These are phyloP conservation scores for Auricularia sp. DNA, from an alignment of 768 basidiomycete genomes.

Conservation along the genomic window DNA sequence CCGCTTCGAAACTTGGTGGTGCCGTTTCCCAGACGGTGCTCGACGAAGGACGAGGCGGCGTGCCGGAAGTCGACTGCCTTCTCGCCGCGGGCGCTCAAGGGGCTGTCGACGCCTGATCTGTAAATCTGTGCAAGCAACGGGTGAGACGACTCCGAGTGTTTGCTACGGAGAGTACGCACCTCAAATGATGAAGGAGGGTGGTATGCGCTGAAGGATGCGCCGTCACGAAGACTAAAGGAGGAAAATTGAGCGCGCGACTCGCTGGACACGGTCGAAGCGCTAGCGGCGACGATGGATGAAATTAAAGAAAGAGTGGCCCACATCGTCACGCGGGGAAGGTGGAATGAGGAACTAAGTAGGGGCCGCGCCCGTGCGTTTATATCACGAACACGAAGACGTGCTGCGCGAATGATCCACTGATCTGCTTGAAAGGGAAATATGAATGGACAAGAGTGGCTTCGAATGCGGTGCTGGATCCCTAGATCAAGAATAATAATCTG, in stretches of 20 bases:
- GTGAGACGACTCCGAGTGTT: neutral
- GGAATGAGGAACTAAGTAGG: no score
- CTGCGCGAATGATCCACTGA: no score
- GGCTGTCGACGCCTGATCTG: neutral
- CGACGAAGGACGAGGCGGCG: conserved; percentile 6
- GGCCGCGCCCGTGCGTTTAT: no score
- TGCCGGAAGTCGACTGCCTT: neutral
- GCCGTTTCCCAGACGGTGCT: conserved; percentile 1
- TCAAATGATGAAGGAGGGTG: neutral
- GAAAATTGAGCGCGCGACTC: neutral
- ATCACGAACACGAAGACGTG: no score
- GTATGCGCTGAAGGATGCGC: neutral
- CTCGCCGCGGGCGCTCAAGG: neutral
- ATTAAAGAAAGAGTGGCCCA: neutral
- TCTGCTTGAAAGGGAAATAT: no score
- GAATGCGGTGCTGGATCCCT: no score
- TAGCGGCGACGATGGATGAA: neutral
- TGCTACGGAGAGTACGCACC: neutral
- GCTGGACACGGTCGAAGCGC: neutral
- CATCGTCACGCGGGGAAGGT: no score
- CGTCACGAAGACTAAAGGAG: neutral
- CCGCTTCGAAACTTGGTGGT: neutral
- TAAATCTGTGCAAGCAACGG: neutral
- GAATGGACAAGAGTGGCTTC: no score
- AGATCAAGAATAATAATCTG: no score